A percentile compares a stretch with the other conserved stretches of the same genome.
phyloP scores from a whole-genome alignment of 352 stramenopile species.

The Globisporangium yorkense region DNA sequence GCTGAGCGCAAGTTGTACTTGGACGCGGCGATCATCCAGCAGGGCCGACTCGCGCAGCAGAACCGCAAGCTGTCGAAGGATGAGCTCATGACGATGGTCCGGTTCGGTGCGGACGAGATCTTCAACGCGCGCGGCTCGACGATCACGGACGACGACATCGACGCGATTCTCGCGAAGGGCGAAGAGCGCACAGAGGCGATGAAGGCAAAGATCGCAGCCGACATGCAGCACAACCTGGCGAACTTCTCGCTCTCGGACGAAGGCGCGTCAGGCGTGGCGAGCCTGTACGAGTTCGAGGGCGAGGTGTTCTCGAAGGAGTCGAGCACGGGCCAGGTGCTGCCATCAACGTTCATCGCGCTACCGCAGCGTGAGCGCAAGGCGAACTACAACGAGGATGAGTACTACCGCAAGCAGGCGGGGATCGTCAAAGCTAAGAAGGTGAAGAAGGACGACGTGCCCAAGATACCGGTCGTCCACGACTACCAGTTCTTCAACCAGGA shows the following conservation, averaged over 20 bases:
- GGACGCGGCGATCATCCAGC: conserved; percentile 99
- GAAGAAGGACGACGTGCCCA: conserved; percentile 86
- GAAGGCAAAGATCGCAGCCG: conserved; percentile 79
- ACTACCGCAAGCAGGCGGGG: conserved; percentile 88
- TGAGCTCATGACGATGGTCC: conserved; percentile 97
- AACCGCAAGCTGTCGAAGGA: conserved; percentile 93
- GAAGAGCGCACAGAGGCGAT: conserved; percentile 89
- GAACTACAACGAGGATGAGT: conserved; percentile 97
- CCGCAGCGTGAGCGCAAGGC: conserved; percentile 84
- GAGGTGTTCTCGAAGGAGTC: conserved; percentile 87
- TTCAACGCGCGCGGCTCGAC: conserved; percentile 85
- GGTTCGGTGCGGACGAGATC: conserved; percentile 86
- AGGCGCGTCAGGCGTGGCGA: conserved; percentile 71
- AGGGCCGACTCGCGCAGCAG: conserved; percentile 93
- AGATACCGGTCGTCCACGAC: conserved; percentile 90
- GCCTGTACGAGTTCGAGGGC: conserved; percentile 87
- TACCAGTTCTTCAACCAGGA: conserved; percentile 95
- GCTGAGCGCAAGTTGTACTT: conserved; percentile 98
- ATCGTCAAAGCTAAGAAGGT: conserved; percentile 83
- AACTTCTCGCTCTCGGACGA: conserved; percentile 93
- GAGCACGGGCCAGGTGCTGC: conserved; percentile 65
- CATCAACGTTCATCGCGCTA: conserved; percentile 88
- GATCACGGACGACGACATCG: conserved; percentile 92
- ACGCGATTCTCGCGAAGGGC: conserved; percentile 87
- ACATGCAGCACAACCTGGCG: conserved; percentile 95